Conservation (phyloP, 208 protist species). For the Trichomonas vaginalis region DNA sequence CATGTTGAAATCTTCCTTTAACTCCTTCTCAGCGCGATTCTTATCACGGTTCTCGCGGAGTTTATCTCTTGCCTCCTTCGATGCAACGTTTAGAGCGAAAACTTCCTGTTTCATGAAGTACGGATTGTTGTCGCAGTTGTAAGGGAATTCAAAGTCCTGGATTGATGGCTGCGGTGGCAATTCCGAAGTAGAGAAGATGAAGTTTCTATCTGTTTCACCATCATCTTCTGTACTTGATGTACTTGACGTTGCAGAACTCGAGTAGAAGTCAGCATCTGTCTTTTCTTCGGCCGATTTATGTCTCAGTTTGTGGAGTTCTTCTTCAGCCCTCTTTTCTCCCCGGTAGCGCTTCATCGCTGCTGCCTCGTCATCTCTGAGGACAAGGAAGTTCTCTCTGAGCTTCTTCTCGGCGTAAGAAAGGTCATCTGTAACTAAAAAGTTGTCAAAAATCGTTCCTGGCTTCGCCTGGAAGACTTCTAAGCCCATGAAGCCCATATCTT, state of each 20-base stretch:
- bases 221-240: not conserved
- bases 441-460: constrained; percentile 42
- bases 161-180: not conserved
- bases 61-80: not conserved
- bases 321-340: not conserved
- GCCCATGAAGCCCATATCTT: constrained; percentile 18
- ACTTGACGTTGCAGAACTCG: too few relatives aligned
- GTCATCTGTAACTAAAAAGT: constrained; percentile 41
- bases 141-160: not conserved
- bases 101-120: not conserved
- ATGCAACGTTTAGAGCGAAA: not conserved
- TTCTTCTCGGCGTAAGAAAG: not conserved
- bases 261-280: not conserved
- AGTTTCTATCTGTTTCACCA: not conserved
- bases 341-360: not conserved
- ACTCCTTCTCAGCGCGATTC: not conserved
- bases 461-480: constrained; percentile 44
- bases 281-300: not conserved
- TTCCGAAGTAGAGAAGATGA: not conserved
- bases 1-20: not conserved
- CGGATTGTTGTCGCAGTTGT: not conserved
- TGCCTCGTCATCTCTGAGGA: not conserved
- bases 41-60: not conserved
- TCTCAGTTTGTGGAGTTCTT: not conserved
- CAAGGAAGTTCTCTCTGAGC: not conserved